Conservation (phyloP, 2,329 filamentous ascomycete genomes). For the Curvularia verruculosa region DNA sequence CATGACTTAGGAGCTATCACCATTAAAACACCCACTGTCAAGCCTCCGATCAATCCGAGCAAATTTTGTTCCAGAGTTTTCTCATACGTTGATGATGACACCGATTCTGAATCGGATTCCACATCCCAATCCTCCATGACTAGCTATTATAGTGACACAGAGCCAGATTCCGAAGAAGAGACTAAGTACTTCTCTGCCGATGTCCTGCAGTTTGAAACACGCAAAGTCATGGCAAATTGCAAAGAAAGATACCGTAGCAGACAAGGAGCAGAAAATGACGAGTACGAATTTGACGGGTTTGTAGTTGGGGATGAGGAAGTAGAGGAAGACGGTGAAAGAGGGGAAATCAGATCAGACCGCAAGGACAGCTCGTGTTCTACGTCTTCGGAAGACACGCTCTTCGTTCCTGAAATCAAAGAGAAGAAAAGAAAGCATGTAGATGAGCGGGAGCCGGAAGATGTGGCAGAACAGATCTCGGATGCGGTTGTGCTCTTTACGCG, state of each 20-base stretch:
- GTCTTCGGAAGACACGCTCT: not conserved
- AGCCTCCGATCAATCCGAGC: not conserved
- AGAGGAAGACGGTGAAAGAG: not conserved
- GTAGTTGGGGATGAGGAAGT: not conserved
- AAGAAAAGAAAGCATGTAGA: not conserved
- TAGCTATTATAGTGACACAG: not conserved
- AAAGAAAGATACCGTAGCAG: not conserved
- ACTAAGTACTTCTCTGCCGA: not conserved
- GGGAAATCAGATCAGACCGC: not conserved
- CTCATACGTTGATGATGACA: not conserved
- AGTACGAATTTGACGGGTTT: not conserved
- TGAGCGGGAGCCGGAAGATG: slow-evolving; percentile 1
- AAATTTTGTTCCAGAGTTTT: no score
- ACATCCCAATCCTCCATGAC: not conserved
- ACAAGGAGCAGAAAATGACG: not conserved
- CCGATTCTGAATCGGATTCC: not conserved
- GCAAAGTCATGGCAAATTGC: not conserved
- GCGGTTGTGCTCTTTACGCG: slow-evolving; percentile 22
- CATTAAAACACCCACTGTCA: not conserved
- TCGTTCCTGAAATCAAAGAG: not conserved
- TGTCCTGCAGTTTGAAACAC: not conserved
- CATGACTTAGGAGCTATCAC: not conserved
- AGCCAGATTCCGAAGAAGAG: not conserved
- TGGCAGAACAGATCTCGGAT: slow-evolving; percentile 27
- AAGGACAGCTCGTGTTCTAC: not conserved